Conservation (phyloP, 1,284 basidiomycete genomes). For the Leucoagaricus sp. region DNA sequence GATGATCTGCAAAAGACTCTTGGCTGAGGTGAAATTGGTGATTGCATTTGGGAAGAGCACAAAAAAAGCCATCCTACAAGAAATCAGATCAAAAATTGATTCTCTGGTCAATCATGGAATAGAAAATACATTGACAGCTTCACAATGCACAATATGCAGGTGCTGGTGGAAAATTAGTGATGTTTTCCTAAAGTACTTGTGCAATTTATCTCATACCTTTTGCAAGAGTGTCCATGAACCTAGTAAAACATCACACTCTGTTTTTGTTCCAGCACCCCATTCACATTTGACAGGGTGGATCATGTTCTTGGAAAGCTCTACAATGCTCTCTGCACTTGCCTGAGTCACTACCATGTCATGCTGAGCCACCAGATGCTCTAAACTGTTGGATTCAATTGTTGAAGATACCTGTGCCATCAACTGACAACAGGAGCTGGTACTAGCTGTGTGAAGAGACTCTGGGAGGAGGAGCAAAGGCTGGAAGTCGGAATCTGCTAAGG, state of each 20-base stretch:
- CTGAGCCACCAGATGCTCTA: neutral
- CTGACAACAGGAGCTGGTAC: neutral
- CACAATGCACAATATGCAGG: slow-evolving; percentile 8
- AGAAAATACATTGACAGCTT: slow-evolving; percentile 17
- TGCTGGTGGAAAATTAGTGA: slow-evolving; percentile 11
- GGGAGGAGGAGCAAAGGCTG: neutral
- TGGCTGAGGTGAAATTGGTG: slow-evolving; percentile 16
- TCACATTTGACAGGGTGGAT: slow-evolving; percentile 26
- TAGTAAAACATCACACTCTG: slow-evolving; percentile 20
- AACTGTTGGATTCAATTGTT: neutral
- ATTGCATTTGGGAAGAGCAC: slow-evolving; percentile 24
- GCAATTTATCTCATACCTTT: slow-evolving; percentile 15
- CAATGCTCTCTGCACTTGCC: slow-evolving; percentile 18
- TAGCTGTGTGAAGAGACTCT: neutral
- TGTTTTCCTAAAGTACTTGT: too few species aligned
- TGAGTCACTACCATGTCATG: too few species aligned
- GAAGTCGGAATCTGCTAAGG: slow-evolving; percentile 19
- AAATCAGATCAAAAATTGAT: neutral
- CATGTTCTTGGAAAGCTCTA: slow-evolving; percentile 28
- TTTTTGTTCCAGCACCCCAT: slow-evolving; percentile 23
- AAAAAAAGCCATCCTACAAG: slow-evolving; percentile 16
- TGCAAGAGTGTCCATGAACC: slow-evolving; percentile 24
- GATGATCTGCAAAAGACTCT: slow-evolving; percentile 19
- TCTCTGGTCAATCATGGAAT: neutral
- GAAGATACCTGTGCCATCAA: neutral